Percentiles rank a stretch among this genome's conserved stretches.
Conservation (phyloP, 306 rosid species). For the Mucuna pruriens region DNA sequence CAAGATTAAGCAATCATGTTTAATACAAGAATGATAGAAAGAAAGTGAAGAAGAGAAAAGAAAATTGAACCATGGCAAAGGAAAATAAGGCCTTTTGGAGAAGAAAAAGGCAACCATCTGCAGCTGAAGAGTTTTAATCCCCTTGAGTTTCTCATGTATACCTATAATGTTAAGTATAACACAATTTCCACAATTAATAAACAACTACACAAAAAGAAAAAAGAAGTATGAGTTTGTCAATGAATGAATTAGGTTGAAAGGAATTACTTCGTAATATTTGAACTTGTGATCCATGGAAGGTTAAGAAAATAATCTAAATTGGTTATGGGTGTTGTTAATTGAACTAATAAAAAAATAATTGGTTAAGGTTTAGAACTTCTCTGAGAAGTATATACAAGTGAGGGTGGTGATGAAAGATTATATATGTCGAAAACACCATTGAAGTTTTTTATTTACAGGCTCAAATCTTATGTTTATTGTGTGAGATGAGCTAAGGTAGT, state of each 20-base stretch:
- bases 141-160: conserved; percentile 63
- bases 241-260: neutral
- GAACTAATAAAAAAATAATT: neutral
- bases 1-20: neutral
- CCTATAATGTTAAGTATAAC: conserved; percentile 43
- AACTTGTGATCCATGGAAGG: neutral
- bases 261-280: neutral
- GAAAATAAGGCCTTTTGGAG: conserved; percentile 80
- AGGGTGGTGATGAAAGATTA: neutral
- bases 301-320: neutral
- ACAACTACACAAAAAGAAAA: neutral
- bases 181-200: neutral
- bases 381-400: neutral
- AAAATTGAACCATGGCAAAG: conserved; percentile 77
- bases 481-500: neutral
- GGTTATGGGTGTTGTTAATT: neutral
- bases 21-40: neutral
- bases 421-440: neutral
- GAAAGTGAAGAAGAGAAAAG: neutral
- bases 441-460: neutral
- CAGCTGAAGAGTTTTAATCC: conserved; percentile 78
- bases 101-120: conserved; percentile 74
- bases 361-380: neutral
- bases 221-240: neutral
- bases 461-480: neutral